Evolutionary conservation across 805 yeast genomes (phyloP), one percentile per base, ranked within the genome.

Genomic region (Lachancea meyersii): DNA sequence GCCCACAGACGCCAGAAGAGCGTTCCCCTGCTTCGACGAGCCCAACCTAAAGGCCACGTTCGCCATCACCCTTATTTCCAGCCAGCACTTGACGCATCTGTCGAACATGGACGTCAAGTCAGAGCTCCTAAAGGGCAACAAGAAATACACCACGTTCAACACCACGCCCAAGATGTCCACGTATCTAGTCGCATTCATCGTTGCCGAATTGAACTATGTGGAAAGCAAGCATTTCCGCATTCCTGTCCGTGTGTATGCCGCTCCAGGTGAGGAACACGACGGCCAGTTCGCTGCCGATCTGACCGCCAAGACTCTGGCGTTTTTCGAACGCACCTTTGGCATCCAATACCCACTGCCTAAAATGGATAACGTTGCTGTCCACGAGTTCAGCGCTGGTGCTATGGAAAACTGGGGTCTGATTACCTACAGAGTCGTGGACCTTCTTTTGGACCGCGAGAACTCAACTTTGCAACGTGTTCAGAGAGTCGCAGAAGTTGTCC

Each of bases 351-450:
- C 85, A 24, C 71, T 85, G 55, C 93, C 93, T 40, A 85, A 85
- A 65, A 74, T 81, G 69, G 93, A 85, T 60, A 76, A 82, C 69
- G 84, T 84, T 43, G 91, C 89, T 18, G 82, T 82, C 48, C 91
- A 82, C 55, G 93, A 83, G 64, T 85, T 84, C 63, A 71, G 85
- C 27, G 88, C 88, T 17, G 93, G 93, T 55, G 95, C 95, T 37
- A 85, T 85, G 95, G 95, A 85, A 67, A 85, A 85, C 64, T 83
- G 83, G 73, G 88, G 88, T 44, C 71, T 83, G 55, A 76, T 85
- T 54, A 85, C 93, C 19, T 85, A 81, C 66, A 76, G 93, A 65
- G 81, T 84, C 35, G 82, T 80, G 34, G 91, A 83, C 52, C 67
- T 85, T 46, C 71, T 85, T 49, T 71, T 81, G 51, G 91, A 82